phyloP scores from a whole-genome alignment of 129 eudicot genomes.

The Escallonia rubra region DNA sequence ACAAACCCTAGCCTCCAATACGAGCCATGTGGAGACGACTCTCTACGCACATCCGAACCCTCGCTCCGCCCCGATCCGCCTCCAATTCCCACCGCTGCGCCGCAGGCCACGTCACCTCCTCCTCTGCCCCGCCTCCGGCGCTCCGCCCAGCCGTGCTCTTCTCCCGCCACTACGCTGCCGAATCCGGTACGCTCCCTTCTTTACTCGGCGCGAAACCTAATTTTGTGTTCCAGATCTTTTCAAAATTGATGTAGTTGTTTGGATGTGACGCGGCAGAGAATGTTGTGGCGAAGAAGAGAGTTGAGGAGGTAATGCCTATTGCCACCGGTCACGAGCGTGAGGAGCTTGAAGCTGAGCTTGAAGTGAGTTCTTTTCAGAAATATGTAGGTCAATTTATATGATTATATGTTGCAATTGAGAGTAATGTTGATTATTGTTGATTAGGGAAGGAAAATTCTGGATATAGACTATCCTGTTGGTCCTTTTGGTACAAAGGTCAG shows the following conservation, averaged over 20 bases:
- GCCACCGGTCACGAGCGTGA: conserved; percentile 83
- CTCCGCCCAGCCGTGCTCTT: conserved; percentile 26
- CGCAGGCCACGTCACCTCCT: conserved; percentile 11
- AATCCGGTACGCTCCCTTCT: conserved; percentile 34
- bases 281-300: conserved; percentile 38
- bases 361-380: conserved; percentile 21
- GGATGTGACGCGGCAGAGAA: conserved; percentile 15
- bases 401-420: not conserved
- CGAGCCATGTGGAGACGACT: conserved; percentile 58
- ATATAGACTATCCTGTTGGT: conserved; percentile 45
- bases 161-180: conserved; percentile 38
- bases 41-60: conserved; percentile 36
- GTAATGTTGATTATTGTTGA: not conserved
- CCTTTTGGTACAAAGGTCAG: conserved; percentile 75
- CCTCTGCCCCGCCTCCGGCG: conserved; percentile 21
- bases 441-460: conserved; percentile 47
- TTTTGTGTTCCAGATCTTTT: not conserved
- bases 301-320: conserved; percentile 70
- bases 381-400: not conserved
- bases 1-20: conserved; percentile 25
- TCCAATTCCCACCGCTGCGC: conserved; percentile 11
- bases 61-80: conserved; percentile 37
- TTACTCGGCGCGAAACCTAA: not conserved
- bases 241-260: not conserved
- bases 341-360: conserved; percentile 73